A percentile compares a stretch with the other conserved stretches of the same genome.
Conservation (phyloP, 352 stramenopile genomes). For the Globisporangium ultimum region DNA sequence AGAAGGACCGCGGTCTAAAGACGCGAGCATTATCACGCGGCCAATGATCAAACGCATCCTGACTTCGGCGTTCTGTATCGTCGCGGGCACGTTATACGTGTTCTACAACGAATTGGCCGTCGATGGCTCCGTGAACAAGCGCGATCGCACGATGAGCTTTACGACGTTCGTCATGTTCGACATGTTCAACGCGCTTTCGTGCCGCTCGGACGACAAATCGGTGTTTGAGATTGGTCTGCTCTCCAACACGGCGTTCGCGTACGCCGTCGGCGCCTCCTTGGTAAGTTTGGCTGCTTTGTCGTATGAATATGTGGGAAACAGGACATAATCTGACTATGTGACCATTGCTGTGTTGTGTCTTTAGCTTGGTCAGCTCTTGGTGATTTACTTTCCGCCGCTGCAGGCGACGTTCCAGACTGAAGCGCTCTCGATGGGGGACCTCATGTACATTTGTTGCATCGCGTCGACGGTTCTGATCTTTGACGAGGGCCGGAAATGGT, state of each 20-base stretch:
- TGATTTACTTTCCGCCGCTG: slow-evolving; percentile 96
- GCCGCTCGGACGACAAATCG: slow-evolving; percentile 92
- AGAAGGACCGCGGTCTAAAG: slow-evolving; percentile 76
- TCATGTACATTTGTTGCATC: slow-evolving; percentile 91
- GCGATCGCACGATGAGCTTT: slow-evolving; percentile 98
- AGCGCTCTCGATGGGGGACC: slow-evolving; percentile 87
- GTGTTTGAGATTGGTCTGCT: slow-evolving; percentile 91
- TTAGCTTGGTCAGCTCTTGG: slow-evolving; percentile 90
- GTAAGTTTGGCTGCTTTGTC: slow-evolving; percentile 15
- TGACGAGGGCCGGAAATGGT: slow-evolving; percentile 93
- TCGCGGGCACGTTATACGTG: slow-evolving; percentile 76
- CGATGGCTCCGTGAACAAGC: slow-evolving; percentile 89
- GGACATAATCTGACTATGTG: not conserved
- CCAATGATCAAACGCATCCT: slow-evolving; percentile 68
- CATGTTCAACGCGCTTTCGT: slow-evolving; percentile 97
- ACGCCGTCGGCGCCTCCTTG: slow-evolving; percentile 90
- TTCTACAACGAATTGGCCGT: slow-evolving; percentile 83
- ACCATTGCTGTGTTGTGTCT: slow-evolving; percentile 4
- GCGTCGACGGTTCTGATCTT: slow-evolving; percentile 92
- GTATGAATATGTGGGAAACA: not conserved
- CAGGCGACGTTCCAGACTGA: slow-evolving; percentile 97
- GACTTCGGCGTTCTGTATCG: slow-evolving; percentile 70
- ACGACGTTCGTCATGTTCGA: slow-evolving; percentile 99
- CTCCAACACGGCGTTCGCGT: slow-evolving; percentile 94
- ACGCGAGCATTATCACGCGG: slow-evolving; percentile 76